phyloP scores from a whole-genome alignment of 2,329 filamentous ascomycete species.

The Aspergillus ruber region DNA sequence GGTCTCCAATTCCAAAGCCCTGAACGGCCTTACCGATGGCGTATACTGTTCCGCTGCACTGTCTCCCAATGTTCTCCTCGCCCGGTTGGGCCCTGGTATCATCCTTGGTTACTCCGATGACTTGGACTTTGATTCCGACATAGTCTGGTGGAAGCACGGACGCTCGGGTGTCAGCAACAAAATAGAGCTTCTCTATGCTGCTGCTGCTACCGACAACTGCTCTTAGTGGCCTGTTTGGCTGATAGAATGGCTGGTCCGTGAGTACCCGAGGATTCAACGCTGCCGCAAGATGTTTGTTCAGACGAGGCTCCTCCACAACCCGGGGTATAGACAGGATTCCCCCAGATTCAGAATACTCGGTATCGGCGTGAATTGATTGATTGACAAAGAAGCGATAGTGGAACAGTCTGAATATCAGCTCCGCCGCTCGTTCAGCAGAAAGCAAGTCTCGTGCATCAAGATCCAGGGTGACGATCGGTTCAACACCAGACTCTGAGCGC shows the following conservation, averaged over 20 bases:
- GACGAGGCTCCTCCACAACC: constrained; percentile 9
- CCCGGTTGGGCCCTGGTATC: constrained; percentile 12
- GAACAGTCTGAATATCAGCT: constrained; percentile 10
- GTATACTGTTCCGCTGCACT: constrained; percentile 17
- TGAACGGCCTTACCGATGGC: constrained; percentile 12
- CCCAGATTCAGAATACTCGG: constrained; percentile 18
- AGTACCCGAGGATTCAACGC: neutral
- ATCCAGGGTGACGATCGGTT: constrained; percentile 18
- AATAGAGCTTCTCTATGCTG: constrained; percentile 1
- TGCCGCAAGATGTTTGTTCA: constrained; percentile 5
- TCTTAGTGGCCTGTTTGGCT: constrained; percentile 6
- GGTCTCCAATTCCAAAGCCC: constrained; percentile 14
- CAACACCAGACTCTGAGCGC: constrained; percentile 18
- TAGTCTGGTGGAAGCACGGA: constrained; percentile 10
- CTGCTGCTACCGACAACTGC: neutral
- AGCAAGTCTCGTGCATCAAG: constrained; percentile 10
- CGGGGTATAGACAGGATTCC: constrained; percentile 19
- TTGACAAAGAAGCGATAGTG: constrained; percentile 4
- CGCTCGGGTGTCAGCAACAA: constrained; percentile 5
- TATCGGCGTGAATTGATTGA: constrained; percentile 8
- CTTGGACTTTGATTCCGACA: constrained; percentile 28
- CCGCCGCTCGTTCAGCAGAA: neutral
- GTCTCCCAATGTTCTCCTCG: constrained; percentile 2
- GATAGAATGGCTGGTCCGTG: constrained; percentile 9
- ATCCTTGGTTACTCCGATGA: constrained; percentile 22